These are phyloP conservation scores for Bruguiera sexangula DNA, from an alignment of 345 rosid genomes.

Conservation along the genomic window DNA sequence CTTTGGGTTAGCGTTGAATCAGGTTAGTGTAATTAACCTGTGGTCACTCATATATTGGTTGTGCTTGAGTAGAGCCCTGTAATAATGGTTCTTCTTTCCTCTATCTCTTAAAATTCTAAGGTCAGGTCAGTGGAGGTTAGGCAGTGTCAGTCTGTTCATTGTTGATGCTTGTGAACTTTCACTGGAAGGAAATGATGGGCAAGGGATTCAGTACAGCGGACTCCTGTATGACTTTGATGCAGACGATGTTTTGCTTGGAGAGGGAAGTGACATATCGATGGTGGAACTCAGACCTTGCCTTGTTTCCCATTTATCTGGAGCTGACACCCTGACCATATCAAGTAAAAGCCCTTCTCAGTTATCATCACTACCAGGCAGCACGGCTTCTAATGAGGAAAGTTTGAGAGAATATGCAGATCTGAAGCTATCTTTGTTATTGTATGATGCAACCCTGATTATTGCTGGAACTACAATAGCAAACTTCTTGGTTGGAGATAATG, in stretches of 20 bases:
- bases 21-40: conserved; percentile 44
- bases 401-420: conserved; percentile 78
- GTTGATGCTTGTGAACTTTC: conserved; percentile 28
- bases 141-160: conserved; percentile 43
- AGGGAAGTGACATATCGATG: conserved; percentile 57
- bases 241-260: conserved; percentile 73
- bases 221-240: conserved; percentile 52
- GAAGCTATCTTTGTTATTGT: conserved; percentile 65
- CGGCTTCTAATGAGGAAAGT: conserved; percentile 59
- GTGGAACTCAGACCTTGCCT: conserved; percentile 58
- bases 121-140: conserved; percentile 94
- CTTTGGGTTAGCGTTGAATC: conserved; percentile 79
- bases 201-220: conserved; percentile 23
- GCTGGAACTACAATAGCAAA: conserved; percentile 44
- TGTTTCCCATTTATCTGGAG: conserved; percentile 41
- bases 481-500: conserved; percentile 40
- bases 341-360: conserved; percentile 26
- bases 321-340: conserved; percentile 26
- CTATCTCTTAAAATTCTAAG: conserved; percentile 21
- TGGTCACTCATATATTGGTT: background rate
- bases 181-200: conserved; percentile 18
- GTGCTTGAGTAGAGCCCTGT: background rate
- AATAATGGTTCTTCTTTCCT: conserved; percentile 6
- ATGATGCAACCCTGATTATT: conserved; percentile 45
- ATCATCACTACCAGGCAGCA: conserved; percentile 14